Percentiles rank a stretch among this genome's conserved stretches.
Evolutionary conservation across 2,329 filamentous ascomycete species (phyloP).

Genomic region (Plectosphaerella plurivora): DNA sequence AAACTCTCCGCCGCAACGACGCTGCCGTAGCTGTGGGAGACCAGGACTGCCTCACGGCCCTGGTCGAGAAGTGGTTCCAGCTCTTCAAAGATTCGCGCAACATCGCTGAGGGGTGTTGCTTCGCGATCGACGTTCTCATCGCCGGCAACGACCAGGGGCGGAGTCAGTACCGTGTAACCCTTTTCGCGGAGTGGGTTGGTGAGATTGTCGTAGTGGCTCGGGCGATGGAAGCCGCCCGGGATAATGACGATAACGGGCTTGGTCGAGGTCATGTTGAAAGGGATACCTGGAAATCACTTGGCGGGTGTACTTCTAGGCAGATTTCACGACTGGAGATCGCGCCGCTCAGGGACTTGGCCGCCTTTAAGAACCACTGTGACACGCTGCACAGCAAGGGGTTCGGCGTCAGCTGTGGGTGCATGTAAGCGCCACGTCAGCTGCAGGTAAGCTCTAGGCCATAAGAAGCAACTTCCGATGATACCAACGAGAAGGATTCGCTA

Average conservation of each 20-base stretch:
- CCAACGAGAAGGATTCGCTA: no score
- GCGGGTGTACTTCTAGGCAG: no score
- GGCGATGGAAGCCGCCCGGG: neutral
- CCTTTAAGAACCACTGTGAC: no score
- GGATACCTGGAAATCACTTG: no score
- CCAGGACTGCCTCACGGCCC: neutral
- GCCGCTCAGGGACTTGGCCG: no score
- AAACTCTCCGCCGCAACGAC: neutral
- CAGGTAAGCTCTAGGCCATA: no score
- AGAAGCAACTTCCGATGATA: no score
- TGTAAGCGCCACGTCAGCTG: no score
- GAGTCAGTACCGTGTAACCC: neutral
- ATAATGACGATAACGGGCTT: slow-evolving; percentile 1
- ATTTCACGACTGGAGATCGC: no score
- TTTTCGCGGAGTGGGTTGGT: neutral
- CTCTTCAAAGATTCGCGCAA: neutral
- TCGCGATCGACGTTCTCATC: neutral
- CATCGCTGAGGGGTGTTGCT: neutral
- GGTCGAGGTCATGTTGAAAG: neutral
- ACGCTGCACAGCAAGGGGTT: no score
- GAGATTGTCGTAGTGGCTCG: neutral
- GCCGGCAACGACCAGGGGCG: neutral
- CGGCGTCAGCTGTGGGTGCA: no score
- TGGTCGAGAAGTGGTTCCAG: neutral
- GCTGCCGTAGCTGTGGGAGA: neutral